Evolutionary conservation across 2,329 filamentous ascomycete species (phyloP).

Genomic region (Paecilomyces sp.): DNA sequence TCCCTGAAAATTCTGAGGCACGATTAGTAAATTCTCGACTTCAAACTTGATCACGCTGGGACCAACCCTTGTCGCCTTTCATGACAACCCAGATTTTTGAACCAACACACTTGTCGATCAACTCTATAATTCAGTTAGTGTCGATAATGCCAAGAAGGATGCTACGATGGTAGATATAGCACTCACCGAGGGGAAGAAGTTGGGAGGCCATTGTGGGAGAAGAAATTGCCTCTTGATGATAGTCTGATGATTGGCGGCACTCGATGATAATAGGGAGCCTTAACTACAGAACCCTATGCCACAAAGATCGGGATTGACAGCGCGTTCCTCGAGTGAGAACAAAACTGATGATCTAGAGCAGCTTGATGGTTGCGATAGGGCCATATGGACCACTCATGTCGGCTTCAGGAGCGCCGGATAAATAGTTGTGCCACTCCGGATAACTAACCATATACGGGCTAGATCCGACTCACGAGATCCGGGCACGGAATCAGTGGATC

Average conservation of each 20-base stretch:
- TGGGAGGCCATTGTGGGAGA: constrained; percentile 58
- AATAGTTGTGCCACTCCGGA: not conserved
- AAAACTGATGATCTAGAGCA: not conserved
- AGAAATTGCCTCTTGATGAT: constrained; percentile 1
- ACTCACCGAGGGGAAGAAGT: constrained; percentile 62
- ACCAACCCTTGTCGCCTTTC: constrained; percentile 93
- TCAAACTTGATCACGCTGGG: not conserved
- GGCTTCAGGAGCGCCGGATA: not conserved
- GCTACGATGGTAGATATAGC: not conserved
- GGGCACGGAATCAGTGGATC: not conserved
- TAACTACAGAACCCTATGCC: not conserved
- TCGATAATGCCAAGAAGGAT: not conserved
- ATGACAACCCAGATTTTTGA: constrained; percentile 98
- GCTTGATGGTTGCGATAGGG: not conserved
- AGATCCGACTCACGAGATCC: not conserved
- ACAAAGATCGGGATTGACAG: not conserved
- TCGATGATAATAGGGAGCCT: not conserved
- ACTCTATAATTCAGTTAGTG: constrained; percentile 52
- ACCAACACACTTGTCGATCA: constrained; percentile 98
- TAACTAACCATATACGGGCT: not conserved
- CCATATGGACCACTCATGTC: not conserved
- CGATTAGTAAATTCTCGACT: not conserved
- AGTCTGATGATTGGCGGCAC: not conserved
- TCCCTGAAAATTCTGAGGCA: constrained; percentile 80
- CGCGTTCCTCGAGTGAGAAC: not conserved